These are phyloP conservation scores for Rhodotorula mucilaginosa DNA, from an alignment of 1,284 basidiomycete species.

Conservation along the genomic window DNA sequence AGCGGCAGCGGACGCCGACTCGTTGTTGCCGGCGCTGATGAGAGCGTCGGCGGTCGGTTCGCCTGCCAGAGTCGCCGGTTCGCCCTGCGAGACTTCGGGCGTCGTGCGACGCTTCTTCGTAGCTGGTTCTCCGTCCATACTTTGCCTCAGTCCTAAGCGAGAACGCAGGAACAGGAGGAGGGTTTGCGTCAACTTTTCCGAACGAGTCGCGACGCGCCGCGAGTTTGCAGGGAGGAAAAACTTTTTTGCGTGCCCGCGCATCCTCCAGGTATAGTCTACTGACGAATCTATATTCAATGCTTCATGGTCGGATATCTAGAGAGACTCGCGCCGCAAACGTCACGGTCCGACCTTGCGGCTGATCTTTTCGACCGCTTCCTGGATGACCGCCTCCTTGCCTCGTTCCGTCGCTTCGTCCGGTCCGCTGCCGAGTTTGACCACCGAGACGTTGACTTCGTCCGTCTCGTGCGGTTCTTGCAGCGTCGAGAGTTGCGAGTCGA, in stretches of 20 bases:
- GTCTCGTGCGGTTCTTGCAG: slow-evolving; percentile 57
- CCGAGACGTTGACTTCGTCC: slow-evolving; percentile 25
- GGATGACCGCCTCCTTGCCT: slow-evolving; percentile 26
- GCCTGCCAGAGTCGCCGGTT: slow-evolving; percentile 7
- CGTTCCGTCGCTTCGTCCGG: slow-evolving; percentile 25
- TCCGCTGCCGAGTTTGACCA: slow-evolving; percentile 30
- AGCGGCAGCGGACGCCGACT: not conserved
- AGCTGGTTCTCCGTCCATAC: slow-evolving; percentile 19
- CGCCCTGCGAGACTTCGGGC: slow-evolving; percentile 11
- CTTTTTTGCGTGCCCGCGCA: no score
- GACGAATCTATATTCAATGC: not conserved
- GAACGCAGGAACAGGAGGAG: not conserved
- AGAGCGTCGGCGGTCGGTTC: slow-evolving; percentile 15
- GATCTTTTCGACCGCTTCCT: slow-evolving; percentile 7
- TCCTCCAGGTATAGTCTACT: no score
- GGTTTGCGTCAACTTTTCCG: not conserved
- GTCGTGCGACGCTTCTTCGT: slow-evolving; percentile 10
- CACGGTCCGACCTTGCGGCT: not conserved
- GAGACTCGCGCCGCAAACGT: no score
- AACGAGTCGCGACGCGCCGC: slow-evolving; percentile 7
- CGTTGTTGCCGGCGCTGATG: not conserved
- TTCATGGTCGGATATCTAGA: not conserved
- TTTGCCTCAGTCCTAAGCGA: not conserved
- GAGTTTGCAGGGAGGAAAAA: not conserved
- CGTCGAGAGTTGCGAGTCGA: slow-evolving; percentile 77